Evolutionary conservation across 1,139 yeast genomes (phyloP), one percentile per base, ranked within the genome.

Genomic region (Trichomonascaceae sp.): DNA sequence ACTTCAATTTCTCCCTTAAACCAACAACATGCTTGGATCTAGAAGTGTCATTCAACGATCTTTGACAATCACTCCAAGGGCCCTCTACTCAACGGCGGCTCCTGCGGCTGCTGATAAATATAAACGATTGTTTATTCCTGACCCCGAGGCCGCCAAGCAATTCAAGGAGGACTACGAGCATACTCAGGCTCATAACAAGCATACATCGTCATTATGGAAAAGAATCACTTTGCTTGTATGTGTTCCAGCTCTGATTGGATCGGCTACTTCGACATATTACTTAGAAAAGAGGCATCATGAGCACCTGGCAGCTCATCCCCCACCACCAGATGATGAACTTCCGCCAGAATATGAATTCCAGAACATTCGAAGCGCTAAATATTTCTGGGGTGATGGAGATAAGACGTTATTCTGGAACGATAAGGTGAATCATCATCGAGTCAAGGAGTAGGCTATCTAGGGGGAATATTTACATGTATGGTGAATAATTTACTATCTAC

Each of bases 341-440:
- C 97, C 96, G 66, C 77, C 74, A 60, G 95, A 86, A 74, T 88
- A 87, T 77, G 93, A 84, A 62, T 93, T 83, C 82, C 91, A 85
- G 79, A 91, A 93, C 80, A 74, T 89, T 66, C 87, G 98, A 82
- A 72, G 73, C 69, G 85, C 83, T 74, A 85, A 87, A 60, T 73
- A 81, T 82, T 91, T 89, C 85, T 93, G 98, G 98, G 98, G 98
- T 70, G 91, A 93, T 71, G 98, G 99, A 70, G 96, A 90, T 80
- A 84, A 88, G 81, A 89, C 98, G 61, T 77, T 87, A 71, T 93
- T 93, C 86, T 93, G 99, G 99, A 90, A 89, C 79, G 78, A 87
- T 56, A 87, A 83, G 68, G 81, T 88, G 71, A 93, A 93, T 86
- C 87, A 96, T 81, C 87, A 87, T 79, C 64, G 58, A 60, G 17